phyloP scores from a whole-genome alignment of 306 rosid genomes.

The Datisca glomerata region DNA sequence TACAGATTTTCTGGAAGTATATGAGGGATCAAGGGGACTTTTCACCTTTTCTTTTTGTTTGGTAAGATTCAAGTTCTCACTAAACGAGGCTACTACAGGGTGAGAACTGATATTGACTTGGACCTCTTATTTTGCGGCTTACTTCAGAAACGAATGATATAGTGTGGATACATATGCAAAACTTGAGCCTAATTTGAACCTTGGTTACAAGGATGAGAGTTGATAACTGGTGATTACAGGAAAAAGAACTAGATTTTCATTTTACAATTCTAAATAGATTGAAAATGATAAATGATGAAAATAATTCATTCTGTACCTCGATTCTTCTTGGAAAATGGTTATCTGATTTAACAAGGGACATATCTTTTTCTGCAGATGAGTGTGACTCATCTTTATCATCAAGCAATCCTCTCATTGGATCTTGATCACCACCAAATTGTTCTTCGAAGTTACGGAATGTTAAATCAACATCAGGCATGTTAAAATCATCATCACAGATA shows the following conservation, averaged over 20 bases:
- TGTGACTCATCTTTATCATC: constrained; percentile 35
- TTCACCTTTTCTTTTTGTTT: too few species aligned
- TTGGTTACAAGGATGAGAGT: too few species aligned
- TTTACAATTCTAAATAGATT: not conserved
- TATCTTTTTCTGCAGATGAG: constrained; percentile 43
- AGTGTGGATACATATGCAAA: too few species aligned
- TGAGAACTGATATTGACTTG: too few species aligned
- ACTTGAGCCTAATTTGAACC: too few species aligned
- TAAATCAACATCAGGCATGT: constrained; percentile 81
- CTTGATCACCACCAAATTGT: constrained; percentile 66
- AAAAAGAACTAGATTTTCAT: not conserved
- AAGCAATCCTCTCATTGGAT: constrained; percentile 30
- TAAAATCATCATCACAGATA: constrained; percentile 48
- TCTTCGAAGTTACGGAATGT: constrained; percentile 72
- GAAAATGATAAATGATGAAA: constrained; percentile 1
- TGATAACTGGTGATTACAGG: too few species aligned
- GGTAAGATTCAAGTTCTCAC: too few species aligned
- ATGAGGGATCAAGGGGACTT: too few species aligned
- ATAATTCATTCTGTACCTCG: constrained; percentile 27
- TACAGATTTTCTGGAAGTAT: too few species aligned
- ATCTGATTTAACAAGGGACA: constrained; percentile 38
- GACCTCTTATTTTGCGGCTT: too few species aligned
- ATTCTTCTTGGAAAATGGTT: constrained; percentile 23
- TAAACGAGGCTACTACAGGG: too few species aligned
- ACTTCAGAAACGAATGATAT: too few species aligned